Percentiles rank a stretch among this genome's conserved stretches.
Conservation (phyloP, 208 protist species). For the Trypanosoma vivax region DNA sequence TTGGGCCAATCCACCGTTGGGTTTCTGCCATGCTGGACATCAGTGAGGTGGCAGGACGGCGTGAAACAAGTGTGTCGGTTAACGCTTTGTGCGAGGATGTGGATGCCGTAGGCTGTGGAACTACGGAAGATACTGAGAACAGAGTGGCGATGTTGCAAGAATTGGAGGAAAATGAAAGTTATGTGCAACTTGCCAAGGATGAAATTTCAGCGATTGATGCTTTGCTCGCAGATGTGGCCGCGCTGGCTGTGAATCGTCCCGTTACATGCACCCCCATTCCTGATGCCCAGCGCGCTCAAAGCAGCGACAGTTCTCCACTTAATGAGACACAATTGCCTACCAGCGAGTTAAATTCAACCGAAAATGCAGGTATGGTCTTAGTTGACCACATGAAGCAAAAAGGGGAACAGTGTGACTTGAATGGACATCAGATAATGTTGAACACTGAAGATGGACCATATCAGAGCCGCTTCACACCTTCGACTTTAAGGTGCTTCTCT, state of each 20-base stretch:
- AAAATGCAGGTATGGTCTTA: no score
- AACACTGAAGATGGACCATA: no score
- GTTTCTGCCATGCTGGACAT: constrained; percentile 17
- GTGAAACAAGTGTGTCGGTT: neutral
- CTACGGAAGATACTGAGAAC: neutral
- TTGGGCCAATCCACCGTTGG: constrained; percentile 27
- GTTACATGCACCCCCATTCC: neutral
- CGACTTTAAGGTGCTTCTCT: no score
- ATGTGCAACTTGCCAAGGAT: constrained; percentile 29
- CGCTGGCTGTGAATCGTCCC: no score
- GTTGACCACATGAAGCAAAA: no score
- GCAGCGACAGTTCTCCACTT: neutral
- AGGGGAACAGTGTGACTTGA: no score
- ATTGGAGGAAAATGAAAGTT: constrained; percentile 26
- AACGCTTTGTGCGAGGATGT: constrained; percentile 1
- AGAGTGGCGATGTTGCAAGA: constrained; percentile 17
- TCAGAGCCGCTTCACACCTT: no score
- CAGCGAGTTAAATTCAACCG: no score
- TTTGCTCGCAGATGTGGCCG: constrained; percentile 16
- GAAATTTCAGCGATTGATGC: constrained; percentile 28
- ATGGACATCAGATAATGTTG: no score
- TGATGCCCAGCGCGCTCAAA: neutral
- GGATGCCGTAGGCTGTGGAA: neutral
- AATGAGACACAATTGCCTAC: neutral
- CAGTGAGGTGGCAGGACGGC: constrained; percentile 4